These are phyloP conservation scores for Byssothecium circinans DNA, from an alignment of 2,329 filamentous ascomycete species.

Conservation along the genomic window DNA sequence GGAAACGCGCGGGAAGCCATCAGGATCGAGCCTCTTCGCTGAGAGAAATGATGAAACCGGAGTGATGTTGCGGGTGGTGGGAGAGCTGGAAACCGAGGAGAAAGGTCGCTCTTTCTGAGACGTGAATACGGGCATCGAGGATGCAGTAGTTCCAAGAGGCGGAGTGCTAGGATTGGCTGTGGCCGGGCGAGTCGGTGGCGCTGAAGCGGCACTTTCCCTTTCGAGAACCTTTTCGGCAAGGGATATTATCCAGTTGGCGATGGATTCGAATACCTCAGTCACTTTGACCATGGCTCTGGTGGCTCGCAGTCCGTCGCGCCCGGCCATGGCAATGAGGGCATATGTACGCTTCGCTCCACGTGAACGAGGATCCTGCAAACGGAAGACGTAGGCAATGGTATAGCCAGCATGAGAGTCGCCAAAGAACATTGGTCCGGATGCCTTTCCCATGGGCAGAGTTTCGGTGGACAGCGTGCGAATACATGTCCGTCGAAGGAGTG, in stretches of 20 bases:
- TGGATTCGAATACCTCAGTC: slow-evolving; percentile 53
- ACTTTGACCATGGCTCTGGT: slow-evolving; percentile 45
- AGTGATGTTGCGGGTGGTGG: slow-evolving; percentile 50
- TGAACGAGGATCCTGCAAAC: slow-evolving; percentile 60
- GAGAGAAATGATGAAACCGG: slow-evolving; percentile 62
- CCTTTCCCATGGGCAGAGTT: slow-evolving; percentile 57
- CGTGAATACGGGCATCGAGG: slow-evolving; percentile 26
- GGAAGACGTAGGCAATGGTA: slow-evolving; percentile 63
- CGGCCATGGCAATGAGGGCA: slow-evolving; percentile 59
- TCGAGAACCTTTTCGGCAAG: slow-evolving; percentile 45
- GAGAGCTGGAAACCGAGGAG: slow-evolving; percentile 34
- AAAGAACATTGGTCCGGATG: slow-evolving; percentile 61
- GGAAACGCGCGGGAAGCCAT: slow-evolving; percentile 56
- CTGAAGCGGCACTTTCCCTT: slow-evolving; percentile 33
- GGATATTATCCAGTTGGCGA: slow-evolving; percentile 55
- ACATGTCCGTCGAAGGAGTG: slow-evolving; percentile 58
- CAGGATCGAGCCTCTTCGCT: slow-evolving; percentile 58
- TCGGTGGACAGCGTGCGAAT: slow-evolving; percentile 62
- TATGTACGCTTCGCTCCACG: slow-evolving; percentile 60
- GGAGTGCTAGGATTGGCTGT: slow-evolving; percentile 35
- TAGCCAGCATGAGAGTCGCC: slow-evolving; percentile 59
- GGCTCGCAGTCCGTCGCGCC: slow-evolving; percentile 58
- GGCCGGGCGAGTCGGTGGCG: slow-evolving; percentile 24
- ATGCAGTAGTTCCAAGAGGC: slow-evolving; percentile 34
- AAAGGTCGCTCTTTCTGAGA: slow-evolving; percentile 32